These are phyloP conservation scores for Metschnikowia shivogae DNA, from an alignment of 805 yeast species.

Conservation along the genomic window DNA sequence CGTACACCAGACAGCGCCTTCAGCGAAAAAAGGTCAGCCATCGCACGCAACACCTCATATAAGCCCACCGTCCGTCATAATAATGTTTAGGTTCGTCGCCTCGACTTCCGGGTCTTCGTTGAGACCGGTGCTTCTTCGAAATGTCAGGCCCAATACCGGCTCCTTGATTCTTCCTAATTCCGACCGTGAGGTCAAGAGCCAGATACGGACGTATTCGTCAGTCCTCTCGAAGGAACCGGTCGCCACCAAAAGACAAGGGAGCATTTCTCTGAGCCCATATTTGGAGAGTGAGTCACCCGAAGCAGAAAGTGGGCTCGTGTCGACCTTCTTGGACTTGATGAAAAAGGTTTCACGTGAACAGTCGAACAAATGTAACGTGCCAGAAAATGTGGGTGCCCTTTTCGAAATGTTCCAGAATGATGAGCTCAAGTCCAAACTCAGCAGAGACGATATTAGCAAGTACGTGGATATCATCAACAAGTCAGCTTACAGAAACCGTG, in stretches of 20 bases:
- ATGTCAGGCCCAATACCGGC: constrained; percentile 28
- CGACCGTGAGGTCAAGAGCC: constrained; percentile 11
- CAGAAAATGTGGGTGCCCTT: constrained; percentile 8
- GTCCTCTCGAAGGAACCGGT: neutral
- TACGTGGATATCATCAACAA: constrained; percentile 15
- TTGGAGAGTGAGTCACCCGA: neutral
- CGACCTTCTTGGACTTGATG: constrained; percentile 28
- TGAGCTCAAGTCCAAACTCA: constrained; percentile 8
- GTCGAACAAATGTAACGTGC: constrained; percentile 2
- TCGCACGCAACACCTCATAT: neutral
- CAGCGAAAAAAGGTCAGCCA: constrained; percentile 1
- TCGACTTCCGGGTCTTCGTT: constrained; percentile 34
- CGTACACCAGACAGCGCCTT: constrained; percentile 3
- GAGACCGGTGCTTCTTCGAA: constrained; percentile 36
- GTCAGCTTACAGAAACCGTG: constrained; percentile 27
- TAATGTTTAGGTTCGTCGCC: constrained; percentile 37
- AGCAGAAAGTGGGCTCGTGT: neutral
- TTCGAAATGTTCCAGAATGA: constrained; percentile 13
- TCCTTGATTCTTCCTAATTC: constrained; percentile 11
- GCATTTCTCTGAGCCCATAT: too few relatives aligned
- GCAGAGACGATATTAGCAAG: constrained; percentile 9
- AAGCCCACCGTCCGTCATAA: neutral
- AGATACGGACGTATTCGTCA: constrained; percentile 11
- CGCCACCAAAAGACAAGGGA: too few relatives aligned
- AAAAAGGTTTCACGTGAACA: constrained; percentile 13